phyloP scores from a whole-genome alignment of 2,329 filamentous ascomycete species.

The Pseudocercospora macadamiae region DNA sequence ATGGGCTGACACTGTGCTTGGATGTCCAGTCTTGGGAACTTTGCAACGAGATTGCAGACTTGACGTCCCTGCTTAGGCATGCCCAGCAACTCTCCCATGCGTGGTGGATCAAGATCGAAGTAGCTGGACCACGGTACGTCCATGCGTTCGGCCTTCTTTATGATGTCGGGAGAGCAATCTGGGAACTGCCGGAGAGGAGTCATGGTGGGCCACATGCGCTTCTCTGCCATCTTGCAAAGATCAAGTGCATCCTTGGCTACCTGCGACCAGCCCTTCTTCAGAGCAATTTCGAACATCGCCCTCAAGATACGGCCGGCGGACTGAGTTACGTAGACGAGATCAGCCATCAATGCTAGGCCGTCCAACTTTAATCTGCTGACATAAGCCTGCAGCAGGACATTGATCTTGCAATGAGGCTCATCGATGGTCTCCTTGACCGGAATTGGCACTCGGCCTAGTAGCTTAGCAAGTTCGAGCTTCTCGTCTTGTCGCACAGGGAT shows the following conservation, averaged over 20 bases:
- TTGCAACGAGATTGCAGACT: constrained; percentile 83
- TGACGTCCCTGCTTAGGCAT: constrained; percentile 84
- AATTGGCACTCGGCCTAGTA: constrained; percentile 86
- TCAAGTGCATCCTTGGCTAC: constrained; percentile 92
- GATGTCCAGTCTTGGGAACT: constrained; percentile 90
- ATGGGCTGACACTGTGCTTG: constrained; percentile 94
- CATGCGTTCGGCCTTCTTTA: constrained; percentile 91
- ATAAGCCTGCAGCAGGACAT: constrained; percentile 93
- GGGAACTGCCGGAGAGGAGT: constrained; percentile 90
- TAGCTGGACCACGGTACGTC: constrained; percentile 93
- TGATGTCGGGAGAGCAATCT: constrained; percentile 77
- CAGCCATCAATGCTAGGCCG: constrained; percentile 92
- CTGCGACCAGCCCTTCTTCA: constrained; percentile 94
- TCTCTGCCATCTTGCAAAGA: constrained; percentile 98
- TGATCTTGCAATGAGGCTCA: constrained; percentile 96
- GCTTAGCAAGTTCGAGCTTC: constrained; percentile 91
- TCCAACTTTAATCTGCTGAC: constrained; percentile 94
- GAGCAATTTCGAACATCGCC: constrained; percentile 94
- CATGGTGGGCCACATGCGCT: constrained; percentile 99
- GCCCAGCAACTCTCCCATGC: constrained; percentile 92
- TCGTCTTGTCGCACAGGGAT: constrained; percentile 97
- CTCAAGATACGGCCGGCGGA: constrained; percentile 94
- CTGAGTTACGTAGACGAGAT: constrained; percentile 98
- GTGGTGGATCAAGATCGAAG: constrained; percentile 92
- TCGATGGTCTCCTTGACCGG: constrained; percentile 98